Conservation (phyloP, 108 stramenopile genomes). For the Skeletonema potamos region DNA sequence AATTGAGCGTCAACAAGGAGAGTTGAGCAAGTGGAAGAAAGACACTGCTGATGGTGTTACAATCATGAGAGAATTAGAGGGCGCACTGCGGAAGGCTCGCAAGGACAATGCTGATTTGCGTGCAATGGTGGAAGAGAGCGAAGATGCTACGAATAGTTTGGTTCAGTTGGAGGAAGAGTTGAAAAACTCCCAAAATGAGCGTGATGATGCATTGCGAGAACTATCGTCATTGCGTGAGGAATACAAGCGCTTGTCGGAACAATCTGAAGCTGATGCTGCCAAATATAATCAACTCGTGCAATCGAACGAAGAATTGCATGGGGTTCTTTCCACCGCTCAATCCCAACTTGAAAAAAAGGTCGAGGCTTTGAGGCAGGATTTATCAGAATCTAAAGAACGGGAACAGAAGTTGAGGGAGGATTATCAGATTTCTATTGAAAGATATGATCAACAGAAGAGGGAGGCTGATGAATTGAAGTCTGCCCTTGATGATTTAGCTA, state of each 20-base stretch:
- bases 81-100: slow-evolving; percentile 20
- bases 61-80: slow-evolving; percentile 33
- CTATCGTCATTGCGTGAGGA: not conserved
- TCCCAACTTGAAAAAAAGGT: slow-evolving; percentile 19
- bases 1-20: not conserved
- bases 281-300: slow-evolving; percentile 8
- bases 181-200: not conserved
- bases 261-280: not conserved
- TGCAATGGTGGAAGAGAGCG: not conserved
- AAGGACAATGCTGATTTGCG: slow-evolving; percentile 11
- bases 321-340: slow-evolving; percentile 15
- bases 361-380: slow-evolving; percentile 3
- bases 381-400: slow-evolving; percentile 9
- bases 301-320: slow-evolving; percentile 15
- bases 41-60: slow-evolving; percentile 37
- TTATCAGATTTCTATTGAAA: slow-evolving; percentile 1
- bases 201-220: not conserved
- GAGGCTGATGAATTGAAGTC: slow-evolving; percentile 15
- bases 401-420: slow-evolving; percentile 4
- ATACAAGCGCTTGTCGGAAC: not conserved
- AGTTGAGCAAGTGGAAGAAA: slow-evolving; percentile 15
- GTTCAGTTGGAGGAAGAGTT: slow-evolving; percentile 2
- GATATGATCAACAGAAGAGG: slow-evolving; percentile 6
- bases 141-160: not conserved
- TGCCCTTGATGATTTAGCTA: slow-evolving; percentile 15